Conservation (phyloP, 345 rosid genomes). For the Linum lewisii region DNA sequence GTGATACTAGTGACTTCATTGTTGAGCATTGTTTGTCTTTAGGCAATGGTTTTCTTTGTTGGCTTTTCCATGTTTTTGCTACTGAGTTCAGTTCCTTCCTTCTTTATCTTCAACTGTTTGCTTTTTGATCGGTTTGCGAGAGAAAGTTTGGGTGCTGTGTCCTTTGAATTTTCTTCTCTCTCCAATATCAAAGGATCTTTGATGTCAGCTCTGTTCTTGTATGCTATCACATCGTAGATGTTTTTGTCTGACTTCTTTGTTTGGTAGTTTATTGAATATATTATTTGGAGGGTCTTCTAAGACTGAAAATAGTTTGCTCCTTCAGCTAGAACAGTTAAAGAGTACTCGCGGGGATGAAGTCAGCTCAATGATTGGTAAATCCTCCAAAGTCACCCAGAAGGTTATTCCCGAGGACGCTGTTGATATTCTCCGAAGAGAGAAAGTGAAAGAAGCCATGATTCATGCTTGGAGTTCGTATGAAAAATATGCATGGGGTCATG, state of each 20-base stretch:
- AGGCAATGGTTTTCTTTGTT: not conserved
- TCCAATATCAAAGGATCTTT: not conserved
- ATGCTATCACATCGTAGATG: not conserved
- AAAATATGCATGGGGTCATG: slow-evolving; percentile 95
- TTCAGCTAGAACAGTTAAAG: slow-evolving; percentile 46
- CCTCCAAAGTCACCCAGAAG: slow-evolving; percentile 15
- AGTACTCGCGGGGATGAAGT: slow-evolving; percentile 7
- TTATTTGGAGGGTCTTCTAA: not conserved
- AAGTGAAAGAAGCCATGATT: slow-evolving; percentile 91
- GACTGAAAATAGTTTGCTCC: slow-evolving; percentile 9
- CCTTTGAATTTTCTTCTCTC: not conserved
- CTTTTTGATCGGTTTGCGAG: not conserved
- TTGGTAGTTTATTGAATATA: not conserved
- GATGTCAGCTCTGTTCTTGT: not conserved
- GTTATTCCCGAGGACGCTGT: slow-evolving; percentile 46
- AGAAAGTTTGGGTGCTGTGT: not conserved
- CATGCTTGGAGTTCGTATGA: slow-evolving; percentile 97
- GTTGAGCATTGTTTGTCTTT: not conserved
- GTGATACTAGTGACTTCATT: not conserved
- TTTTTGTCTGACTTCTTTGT: slow-evolving; percentile 1
- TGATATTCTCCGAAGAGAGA: slow-evolving; percentile 60
- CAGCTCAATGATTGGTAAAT: slow-evolving; percentile 2
- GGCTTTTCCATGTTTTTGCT: not conserved
- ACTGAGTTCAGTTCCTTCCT: not conserved
- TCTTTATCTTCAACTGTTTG: not conserved